Evolutionary conservation across 192 early-diverging fungal species (phyloP).

Genomic region (Allomyces macrogynus): DNA sequence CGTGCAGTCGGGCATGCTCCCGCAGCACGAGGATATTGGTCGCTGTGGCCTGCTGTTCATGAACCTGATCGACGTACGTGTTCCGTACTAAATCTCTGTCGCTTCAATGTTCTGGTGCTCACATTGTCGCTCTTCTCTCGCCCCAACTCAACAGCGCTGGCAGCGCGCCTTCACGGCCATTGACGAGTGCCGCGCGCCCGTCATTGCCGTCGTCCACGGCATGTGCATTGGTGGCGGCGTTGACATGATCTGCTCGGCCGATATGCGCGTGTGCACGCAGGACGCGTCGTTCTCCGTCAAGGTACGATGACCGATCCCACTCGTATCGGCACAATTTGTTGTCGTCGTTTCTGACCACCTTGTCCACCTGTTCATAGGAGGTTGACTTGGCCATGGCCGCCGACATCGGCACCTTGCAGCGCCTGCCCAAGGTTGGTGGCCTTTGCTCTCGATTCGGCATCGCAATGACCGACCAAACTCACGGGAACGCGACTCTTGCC

Average conservation of each 20-base stretch:
- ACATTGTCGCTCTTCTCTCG: neutral
- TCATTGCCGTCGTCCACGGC: conserved; percentile 72
- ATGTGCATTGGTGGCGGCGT: conserved; percentile 71
- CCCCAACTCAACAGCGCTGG: conserved; percentile 5
- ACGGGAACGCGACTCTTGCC: neutral
- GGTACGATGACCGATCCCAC: conserved; percentile 12
- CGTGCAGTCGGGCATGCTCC: neutral
- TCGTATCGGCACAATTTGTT: neutral
- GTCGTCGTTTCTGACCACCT: neutral
- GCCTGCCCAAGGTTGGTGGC: conserved; percentile 82
- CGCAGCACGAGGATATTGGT: neutral
- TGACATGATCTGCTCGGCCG: conserved; percentile 77
- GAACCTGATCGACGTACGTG: neutral
- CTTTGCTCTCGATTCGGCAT: neutral
- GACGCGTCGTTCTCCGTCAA: conserved; percentile 71
- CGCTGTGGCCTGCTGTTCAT: neutral
- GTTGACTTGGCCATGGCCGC: conserved; percentile 87
- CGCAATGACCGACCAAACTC: neutral
- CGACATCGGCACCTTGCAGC: conserved; percentile 82
- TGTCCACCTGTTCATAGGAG: conserved; percentile 22
- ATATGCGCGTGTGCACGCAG: conserved; percentile 59
- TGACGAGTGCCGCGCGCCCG: conserved; percentile 67
- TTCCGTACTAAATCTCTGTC: conserved; percentile 1
- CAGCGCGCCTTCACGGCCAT: conserved; percentile 56
- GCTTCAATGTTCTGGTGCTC: conserved; percentile 3